Conservation (phyloP, 1,284 basidiomycete genomes). For the Apiotrichum siamense region DNA sequence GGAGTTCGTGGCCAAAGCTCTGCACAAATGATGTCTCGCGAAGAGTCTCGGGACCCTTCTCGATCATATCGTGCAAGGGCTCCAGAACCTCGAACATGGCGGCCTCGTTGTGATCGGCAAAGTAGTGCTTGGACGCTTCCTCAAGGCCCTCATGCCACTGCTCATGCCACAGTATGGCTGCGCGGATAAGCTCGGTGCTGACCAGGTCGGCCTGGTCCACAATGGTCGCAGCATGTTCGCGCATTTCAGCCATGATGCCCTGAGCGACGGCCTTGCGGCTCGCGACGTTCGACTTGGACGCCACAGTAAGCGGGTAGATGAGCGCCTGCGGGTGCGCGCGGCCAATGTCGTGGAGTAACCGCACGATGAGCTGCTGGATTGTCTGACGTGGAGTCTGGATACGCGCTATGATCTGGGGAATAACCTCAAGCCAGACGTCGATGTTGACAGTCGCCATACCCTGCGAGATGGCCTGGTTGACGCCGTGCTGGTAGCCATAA, state of each 20-base stretch:
- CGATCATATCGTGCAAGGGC: slow-evolving; percentile 88
- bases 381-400: slow-evolving; percentile 89
- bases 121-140: slow-evolving; percentile 94
- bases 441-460: slow-evolving; percentile 89
- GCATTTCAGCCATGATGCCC: slow-evolving; percentile 88
- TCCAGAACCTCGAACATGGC: slow-evolving; percentile 95
- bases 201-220: slow-evolving; percentile 91
- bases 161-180: slow-evolving; percentile 98
- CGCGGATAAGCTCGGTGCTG: slow-evolving; percentile 90
- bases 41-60: slow-evolving; percentile 84
- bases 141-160: slow-evolving; percentile 98
- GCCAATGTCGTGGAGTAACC: slow-evolving; percentile 85
- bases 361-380: slow-evolving; percentile 84
- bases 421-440: slow-evolving; percentile 98
- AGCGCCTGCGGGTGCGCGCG: slow-evolving; percentile 96
- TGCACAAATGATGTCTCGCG: slow-evolving; percentile 94
- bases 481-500: slow-evolving; percentile 85
- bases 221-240: slow-evolving; percentile 80
- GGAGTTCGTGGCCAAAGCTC: slow-evolving; percentile 87
- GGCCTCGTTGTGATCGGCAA: slow-evolving; percentile 97
- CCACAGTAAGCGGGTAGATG: slow-evolving; percentile 96
- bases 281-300: slow-evolving; percentile 87
- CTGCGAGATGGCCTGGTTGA: slow-evolving; percentile 80
- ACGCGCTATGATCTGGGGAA: slow-evolving; percentile 97
- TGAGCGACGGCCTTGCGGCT: slow-evolving; percentile 78